Evolutionary conservation across 352 stramenopile genomes (phyloP).

Genomic region (Phytophthora fragariaefolia): DNA sequence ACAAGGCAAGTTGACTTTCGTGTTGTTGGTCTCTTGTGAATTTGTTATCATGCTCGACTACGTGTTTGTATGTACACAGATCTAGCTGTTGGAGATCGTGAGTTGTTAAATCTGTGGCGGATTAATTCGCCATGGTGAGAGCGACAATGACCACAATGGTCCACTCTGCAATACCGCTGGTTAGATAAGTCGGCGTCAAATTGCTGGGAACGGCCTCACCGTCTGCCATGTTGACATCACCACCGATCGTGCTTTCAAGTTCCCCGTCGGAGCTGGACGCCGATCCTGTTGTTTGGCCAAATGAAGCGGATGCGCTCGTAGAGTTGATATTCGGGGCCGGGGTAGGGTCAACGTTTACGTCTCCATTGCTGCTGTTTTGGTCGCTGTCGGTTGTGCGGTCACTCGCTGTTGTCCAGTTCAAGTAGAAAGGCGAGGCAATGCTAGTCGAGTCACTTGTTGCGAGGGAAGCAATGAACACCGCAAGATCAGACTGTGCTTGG

Average conservation of each 20-base stretch:
- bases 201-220: conserved; percentile 1
- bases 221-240: conserved; percentile 20
- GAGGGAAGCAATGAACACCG: conserved; percentile 21
- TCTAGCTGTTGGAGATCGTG: background rate
- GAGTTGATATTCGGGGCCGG: conserved; percentile 7
- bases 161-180: background rate
- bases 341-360: conserved; percentile 6
- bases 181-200: background rate
- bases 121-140: background rate
- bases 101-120: background rate
- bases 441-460: background rate
- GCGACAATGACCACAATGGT: conserved; percentile 3
- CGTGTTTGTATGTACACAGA: background rate
- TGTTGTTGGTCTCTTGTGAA: background rate
- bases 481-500: conserved; percentile 1
- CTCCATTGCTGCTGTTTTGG: conserved; percentile 1
- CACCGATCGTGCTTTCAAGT: background rate
- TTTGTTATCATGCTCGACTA: background rate
- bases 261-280: conserved; percentile 6
- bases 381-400: background rate
- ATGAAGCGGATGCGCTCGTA: conserved; percentile 1
- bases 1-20: background rate
- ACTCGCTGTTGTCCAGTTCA: conserved; percentile 11
- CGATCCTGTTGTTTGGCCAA: conserved; percentile 2
- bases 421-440: conserved; percentile 9